Percentiles rank a stretch among this genome's conserved stretches.
Evolutionary conservation across 2,329 filamentous ascomycete genomes (phyloP).

Genomic region (Exophiala sideris): DNA sequence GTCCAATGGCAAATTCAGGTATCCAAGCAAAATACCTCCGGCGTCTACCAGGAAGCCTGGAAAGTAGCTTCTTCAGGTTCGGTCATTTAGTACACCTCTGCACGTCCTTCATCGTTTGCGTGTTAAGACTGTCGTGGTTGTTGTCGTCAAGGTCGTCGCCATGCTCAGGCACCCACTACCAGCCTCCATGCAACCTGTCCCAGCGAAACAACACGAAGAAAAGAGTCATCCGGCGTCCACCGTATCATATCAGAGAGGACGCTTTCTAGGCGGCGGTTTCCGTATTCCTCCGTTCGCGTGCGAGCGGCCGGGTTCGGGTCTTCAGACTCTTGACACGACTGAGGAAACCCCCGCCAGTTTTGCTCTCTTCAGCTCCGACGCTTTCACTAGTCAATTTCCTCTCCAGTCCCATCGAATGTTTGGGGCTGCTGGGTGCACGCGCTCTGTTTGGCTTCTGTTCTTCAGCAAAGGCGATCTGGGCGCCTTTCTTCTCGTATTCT

Average conservation of each 20-base stretch:
- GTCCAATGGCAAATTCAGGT: too few relatives aligned
- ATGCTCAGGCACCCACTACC: neutral
- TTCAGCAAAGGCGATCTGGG: slow-evolving; percentile 54
- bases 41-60: too few relatives aligned
- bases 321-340: slow-evolving; percentile 80
- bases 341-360: slow-evolving; percentile 61
- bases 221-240: neutral
- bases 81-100: too few relatives aligned
- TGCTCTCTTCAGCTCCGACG: slow-evolving; percentile 40
- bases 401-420: slow-evolving; percentile 53
- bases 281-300: slow-evolving; percentile 38
- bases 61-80: too few relatives aligned
- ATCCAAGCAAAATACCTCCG: too few relatives aligned
- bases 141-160: slow-evolving; percentile 7
- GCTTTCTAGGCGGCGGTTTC: slow-evolving; percentile 11
- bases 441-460: slow-evolving; percentile 36
- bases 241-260: neutral
- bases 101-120: too few relatives aligned
- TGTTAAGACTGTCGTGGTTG: neutral
- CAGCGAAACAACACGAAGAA: neutral
- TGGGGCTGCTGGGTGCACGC: slow-evolving; percentile 59
- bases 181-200: neutral
- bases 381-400: slow-evolving; percentile 62
- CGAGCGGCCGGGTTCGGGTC: slow-evolving; percentile 49
- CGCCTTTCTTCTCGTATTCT: slow-evolving; percentile 63